Percentiles rank a stretch among this genome's conserved stretches.
Evolutionary conservation across 148 eudicot species (phyloP).

Genomic region (Pouteria glomerata): DNA sequence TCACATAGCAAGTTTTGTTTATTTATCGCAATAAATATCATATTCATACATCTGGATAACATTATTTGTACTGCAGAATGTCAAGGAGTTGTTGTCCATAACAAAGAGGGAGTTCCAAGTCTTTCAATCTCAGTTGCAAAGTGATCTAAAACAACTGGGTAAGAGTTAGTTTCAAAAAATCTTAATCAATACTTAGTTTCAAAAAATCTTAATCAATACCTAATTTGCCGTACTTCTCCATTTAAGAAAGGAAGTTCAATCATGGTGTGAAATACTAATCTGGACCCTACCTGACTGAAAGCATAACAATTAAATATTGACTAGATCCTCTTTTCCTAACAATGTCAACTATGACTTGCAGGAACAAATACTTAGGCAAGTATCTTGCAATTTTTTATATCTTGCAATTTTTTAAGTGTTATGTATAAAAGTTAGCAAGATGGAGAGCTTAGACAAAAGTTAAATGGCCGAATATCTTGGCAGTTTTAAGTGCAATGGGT

Average conservation of each 20-base stretch:
- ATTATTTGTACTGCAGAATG: slow-evolving; percentile 39
- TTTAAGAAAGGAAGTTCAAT: background rate
- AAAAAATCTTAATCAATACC: no score
- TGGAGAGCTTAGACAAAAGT: no score
- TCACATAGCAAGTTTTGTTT: background rate
- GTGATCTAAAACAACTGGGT: slow-evolving; percentile 71
- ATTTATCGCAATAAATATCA: background rate
- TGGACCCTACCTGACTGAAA: background rate
- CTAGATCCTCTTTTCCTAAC: background rate
- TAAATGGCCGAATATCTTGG: background rate
- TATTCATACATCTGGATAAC: no score
- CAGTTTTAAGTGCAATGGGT: background rate
- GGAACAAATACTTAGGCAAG: background rate
- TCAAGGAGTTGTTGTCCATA: slow-evolving; percentile 46
- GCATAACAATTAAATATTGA: no score
- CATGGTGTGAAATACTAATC: background rate
- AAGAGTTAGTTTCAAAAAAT: slow-evolving; percentile 14
- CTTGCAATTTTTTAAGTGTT: background rate
- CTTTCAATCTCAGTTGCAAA: slow-evolving; percentile 56
- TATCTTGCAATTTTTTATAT: background rate
- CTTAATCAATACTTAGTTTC: no score
- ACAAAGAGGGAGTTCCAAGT: slow-evolving; percentile 57
- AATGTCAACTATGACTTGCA: no score
- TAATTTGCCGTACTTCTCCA: background rate
- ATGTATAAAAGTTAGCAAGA: background rate